Base-by-base conservation (phyloP, 2,329 filamentous ascomycete genomes). In the Geosmithia morbida region DNA sequence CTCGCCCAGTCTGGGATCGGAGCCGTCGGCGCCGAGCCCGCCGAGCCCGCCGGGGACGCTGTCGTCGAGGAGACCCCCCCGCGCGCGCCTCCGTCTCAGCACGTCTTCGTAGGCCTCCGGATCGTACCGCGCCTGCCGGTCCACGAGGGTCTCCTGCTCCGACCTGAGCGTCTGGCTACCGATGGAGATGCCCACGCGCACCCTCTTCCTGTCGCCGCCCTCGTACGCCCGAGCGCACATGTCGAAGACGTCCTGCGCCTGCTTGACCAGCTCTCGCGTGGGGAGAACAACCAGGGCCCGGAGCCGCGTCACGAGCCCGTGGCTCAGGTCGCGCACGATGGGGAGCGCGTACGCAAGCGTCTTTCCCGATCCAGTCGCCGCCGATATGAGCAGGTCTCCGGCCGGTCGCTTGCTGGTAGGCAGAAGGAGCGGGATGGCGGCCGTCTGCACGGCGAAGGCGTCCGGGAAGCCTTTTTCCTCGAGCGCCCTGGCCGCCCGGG, bases 311-410 rank as follows among this genome's bases (percentile, higher is more conserved):
- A 79, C 72, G 19, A 67, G 66, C 14, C 75, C 74, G 30, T 75
- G 70, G 53, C 83, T 81, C 45, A 98, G 68, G 46, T 83, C 81
- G 43, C 87, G 79, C 3, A 94, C 75, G 49, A 98, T 79, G 0
- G 92, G 92, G 2, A 98, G 68, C 1, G 90, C 78, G 57, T 98
- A 98, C 0, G 90, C 85, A 16, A 98, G 64, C 0, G 92, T 98
- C 61, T 98, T 98, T 48, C 92, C 92, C 1, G 92, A 97, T 8
- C 92, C 92, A 0, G 92, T 98, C 1, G 90, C 85, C 0, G 94
- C 92, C 7, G 88, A 92, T 2, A 98, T 82, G 43, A 94, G 83
- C 4, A 98, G 65, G 61, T 98, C 92, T 5, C 87, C 85, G 1
- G 75, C 66, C 37, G 79, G 73, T 37, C 75, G 68, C 48, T 74